phyloP scores from a whole-genome alignment of 2,329 filamentous ascomycete genomes.

The Exophiala mesophila region DNA sequence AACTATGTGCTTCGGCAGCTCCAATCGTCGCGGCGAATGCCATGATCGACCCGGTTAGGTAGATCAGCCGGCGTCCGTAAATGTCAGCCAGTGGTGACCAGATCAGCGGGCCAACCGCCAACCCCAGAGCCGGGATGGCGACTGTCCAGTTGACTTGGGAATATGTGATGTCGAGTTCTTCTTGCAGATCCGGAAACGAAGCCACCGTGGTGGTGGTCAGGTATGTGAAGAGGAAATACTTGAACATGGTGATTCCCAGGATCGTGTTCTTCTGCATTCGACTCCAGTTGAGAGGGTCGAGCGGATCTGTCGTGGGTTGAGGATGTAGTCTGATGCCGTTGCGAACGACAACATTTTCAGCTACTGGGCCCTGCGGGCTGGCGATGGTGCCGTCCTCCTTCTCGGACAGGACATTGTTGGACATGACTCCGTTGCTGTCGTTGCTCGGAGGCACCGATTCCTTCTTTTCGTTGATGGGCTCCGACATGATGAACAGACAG shows the following conservation, averaged over 20 bases:
- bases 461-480: conserved; percentile 11
- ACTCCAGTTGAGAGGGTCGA: conserved; percentile 55
- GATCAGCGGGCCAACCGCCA: conserved; percentile 48
- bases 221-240: conserved; percentile 56
- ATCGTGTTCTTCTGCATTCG: conserved; percentile 45
- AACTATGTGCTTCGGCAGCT: conserved; percentile 38
- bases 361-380: conserved; percentile 9
- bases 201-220: conserved; percentile 54
- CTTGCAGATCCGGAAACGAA: conserved; percentile 48
- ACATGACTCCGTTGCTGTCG: not conserved
- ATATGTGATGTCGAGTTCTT: conserved; percentile 42
- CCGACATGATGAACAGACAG: conserved; percentile 8
- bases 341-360: conserved; percentile 18
- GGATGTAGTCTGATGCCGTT: conserved; percentile 36
- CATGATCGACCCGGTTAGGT: conserved; percentile 43
- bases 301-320: conserved; percentile 40
- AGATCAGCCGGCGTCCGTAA: conserved; percentile 48
- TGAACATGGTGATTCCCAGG: conserved; percentile 50
- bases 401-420: conserved; percentile 1
- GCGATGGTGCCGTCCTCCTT: conserved; percentile 21
- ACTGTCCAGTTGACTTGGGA: conserved; percentile 53
- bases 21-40: conserved; percentile 41
- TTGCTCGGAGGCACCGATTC: not conserved
- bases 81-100: conserved; percentile 50
- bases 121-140: conserved; percentile 48